Evolutionary conservation across 169 alveolate genomes (phyloP), one percentile per base, ranked within the genome.

Genomic region (Eimeria acervulina): DNA sequence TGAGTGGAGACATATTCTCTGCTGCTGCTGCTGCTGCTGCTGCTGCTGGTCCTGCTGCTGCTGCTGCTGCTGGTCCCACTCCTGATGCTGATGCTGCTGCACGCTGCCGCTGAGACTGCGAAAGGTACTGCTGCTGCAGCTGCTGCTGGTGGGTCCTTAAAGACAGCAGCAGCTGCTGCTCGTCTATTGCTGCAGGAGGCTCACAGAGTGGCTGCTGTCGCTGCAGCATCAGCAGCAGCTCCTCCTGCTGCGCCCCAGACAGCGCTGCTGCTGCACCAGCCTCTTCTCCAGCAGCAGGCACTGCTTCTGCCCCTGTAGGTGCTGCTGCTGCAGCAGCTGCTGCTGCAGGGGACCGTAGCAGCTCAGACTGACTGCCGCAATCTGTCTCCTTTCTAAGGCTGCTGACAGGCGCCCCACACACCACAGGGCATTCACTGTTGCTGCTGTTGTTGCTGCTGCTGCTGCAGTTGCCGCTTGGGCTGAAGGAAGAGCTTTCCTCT

Each of bases 211-310:
- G 84, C 17, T 72, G 84, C 47, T 72, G 84, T 44, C 28, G 38
- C 84, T 72, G 84, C 84, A 72, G 84, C 84, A 72, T 26, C 52
- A 26, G 84, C 84, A 72, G 84, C 84, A 72, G 84, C 84, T 28
- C n/a, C 84, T 72, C 51, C 47, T 72, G 84, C 52, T 72, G 84
- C 44, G 28, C 84, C 44, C 28, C 76, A 66, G 28, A 21, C 76
- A 66, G 21, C 7, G 5, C 76, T 66, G 28, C 76, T 66, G 28
- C 76, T 28, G 28, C 15, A 26, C 76, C 36, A 8, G 76, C 21
- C 4, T 21, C 76, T 66, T 21, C 76, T 66, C 40, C 76, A 26
- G 7, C 76, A 26, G 28, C 76, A 8, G 76, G 12, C 21, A 7
- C 76, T 66, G 28, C 76, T 28, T 15, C 15, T 28, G 28, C 76